A percentile compares a stretch with the other conserved stretches of the same genome.
Evolutionary conservation across 306 rosid genomes (phyloP).

Genomic region (Quercus glauca): DNA sequence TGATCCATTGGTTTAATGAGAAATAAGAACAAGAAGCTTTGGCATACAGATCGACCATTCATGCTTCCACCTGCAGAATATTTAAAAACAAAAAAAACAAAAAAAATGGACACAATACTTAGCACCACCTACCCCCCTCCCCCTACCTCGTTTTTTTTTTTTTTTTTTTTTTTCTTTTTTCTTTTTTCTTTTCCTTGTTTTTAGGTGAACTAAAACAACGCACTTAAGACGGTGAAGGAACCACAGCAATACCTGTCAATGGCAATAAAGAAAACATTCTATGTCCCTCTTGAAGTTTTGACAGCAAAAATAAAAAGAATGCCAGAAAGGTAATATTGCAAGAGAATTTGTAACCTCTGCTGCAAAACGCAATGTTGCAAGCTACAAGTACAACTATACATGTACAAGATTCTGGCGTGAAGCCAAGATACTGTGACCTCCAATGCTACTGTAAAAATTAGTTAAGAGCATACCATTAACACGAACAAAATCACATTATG

Average conservation of each 20-base stretch:
- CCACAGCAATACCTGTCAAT: background rate
- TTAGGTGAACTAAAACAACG: slow-evolving; percentile 1
- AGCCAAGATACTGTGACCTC: slow-evolving; percentile 44
- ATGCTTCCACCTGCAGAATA: background rate
- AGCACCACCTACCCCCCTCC: background rate
- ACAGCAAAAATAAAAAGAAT: slow-evolving; percentile 1
- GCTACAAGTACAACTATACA: slow-evolving; percentile 58
- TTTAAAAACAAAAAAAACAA: background rate
- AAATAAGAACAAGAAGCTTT: background rate
- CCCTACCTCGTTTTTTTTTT: background rate
- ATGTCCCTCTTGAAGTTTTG: slow-evolving; percentile 1
- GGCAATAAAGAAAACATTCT: background rate
- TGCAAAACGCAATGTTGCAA: slow-evolving; percentile 31
- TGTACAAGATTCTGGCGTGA: slow-evolving; percentile 57
- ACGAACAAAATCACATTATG: slow-evolving; percentile 42
- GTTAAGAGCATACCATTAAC: slow-evolving; percentile 43
- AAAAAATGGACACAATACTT: background rate
- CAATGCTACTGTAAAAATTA: slow-evolving; percentile 38
- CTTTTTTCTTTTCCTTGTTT: background rate
- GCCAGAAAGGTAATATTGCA: slow-evolving; percentile 4
- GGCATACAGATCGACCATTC: background rate
- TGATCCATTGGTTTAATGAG: background rate
- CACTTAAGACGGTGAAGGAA: background rate
- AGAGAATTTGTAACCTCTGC: slow-evolving; percentile 14
- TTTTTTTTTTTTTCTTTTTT: too few relatives aligned